Conservation (phyloP, 257 asterid genomes). For the Fraxinus americana region DNA sequence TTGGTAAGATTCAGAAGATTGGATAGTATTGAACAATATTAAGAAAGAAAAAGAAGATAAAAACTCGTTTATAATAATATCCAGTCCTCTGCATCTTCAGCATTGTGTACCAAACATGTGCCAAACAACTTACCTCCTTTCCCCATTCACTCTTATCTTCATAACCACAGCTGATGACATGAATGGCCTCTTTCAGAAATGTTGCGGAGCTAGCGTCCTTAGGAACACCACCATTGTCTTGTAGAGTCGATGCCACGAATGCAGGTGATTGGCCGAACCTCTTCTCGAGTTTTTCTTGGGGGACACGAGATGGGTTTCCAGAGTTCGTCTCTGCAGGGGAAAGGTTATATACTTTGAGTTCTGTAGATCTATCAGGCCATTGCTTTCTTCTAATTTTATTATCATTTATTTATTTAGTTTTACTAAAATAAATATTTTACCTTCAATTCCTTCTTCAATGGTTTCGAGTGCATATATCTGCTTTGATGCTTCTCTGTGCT, state of each 20-base stretch:
- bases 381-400: background rate
- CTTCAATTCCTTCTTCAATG: conserved; percentile 54
- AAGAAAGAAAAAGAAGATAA: background rate
- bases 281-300: conserved; percentile 46
- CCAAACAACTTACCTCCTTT: conserved; percentile 40
- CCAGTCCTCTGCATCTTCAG: background rate
- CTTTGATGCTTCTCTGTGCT: conserved; percentile 55
- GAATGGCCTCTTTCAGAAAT: conserved; percentile 52
- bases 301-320: conserved; percentile 30
- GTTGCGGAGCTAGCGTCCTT: conserved; percentile 33
- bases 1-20: too few species aligned
- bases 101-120: background rate
- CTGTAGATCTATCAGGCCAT: background rate
- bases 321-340: conserved; percentile 34
- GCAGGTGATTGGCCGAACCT: conserved; percentile 59
- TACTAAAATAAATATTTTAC: conserved; percentile 21
- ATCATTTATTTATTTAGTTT: background rate
- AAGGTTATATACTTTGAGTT: background rate
- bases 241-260: conserved; percentile 51
- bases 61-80: too few species aligned
- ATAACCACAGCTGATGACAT: conserved; percentile 59
- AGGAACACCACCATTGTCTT: conserved; percentile 48
- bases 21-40: too few species aligned
- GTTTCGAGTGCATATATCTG: conserved; percentile 70
- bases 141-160: conserved; percentile 73